Conservation (phyloP, 352 stramenopile species). For the Phytophthora vignae region DNA sequence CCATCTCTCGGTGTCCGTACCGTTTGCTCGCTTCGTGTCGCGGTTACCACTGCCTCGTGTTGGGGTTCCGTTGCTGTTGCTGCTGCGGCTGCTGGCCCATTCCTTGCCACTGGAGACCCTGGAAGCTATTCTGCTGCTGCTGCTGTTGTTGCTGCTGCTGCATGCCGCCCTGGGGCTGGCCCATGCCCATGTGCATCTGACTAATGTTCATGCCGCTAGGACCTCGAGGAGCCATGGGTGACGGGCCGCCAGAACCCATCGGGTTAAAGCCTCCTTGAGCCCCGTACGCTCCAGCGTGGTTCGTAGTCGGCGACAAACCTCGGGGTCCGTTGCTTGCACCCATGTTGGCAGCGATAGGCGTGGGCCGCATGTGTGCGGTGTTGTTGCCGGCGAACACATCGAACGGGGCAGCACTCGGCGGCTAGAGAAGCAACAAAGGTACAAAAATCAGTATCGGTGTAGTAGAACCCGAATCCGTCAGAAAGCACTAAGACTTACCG, state of each 20-base stretch:
- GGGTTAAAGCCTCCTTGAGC: slow-evolving; percentile 52
- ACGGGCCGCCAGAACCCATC: slow-evolving; percentile 44
- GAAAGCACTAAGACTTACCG: slow-evolving; percentile 30
- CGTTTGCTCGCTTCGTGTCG: background rate
- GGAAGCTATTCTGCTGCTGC: slow-evolving; percentile 83
- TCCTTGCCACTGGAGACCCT: slow-evolving; percentile 83
- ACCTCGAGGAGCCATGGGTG: slow-evolving; percentile 55
- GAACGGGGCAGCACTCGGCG: slow-evolving; percentile 50
- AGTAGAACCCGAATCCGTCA: background rate
- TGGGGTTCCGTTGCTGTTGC: slow-evolving; percentile 69
- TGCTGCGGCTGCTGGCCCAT: slow-evolving; percentile 71
- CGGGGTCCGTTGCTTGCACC: slow-evolving; percentile 37
- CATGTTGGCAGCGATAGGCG: slow-evolving; percentile 42
- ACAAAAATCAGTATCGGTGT: slow-evolving; percentile 6
- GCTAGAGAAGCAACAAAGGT: slow-evolving; percentile 17
- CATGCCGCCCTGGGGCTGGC: slow-evolving; percentile 46
- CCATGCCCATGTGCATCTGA: slow-evolving; percentile 86
- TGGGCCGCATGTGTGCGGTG: slow-evolving; percentile 41
- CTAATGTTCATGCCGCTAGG: slow-evolving; percentile 81
- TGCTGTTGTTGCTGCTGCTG: slow-evolving; percentile 47
- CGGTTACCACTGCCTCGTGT: slow-evolving; percentile 55
- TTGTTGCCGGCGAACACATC: slow-evolving; percentile 69
- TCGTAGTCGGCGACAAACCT: slow-evolving; percentile 40
- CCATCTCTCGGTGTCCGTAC: slow-evolving; percentile 17
- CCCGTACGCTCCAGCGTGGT: slow-evolving; percentile 32